phyloP scores from a whole-genome alignment of 306 rosid species.

The Dalbergia oliveri region DNA sequence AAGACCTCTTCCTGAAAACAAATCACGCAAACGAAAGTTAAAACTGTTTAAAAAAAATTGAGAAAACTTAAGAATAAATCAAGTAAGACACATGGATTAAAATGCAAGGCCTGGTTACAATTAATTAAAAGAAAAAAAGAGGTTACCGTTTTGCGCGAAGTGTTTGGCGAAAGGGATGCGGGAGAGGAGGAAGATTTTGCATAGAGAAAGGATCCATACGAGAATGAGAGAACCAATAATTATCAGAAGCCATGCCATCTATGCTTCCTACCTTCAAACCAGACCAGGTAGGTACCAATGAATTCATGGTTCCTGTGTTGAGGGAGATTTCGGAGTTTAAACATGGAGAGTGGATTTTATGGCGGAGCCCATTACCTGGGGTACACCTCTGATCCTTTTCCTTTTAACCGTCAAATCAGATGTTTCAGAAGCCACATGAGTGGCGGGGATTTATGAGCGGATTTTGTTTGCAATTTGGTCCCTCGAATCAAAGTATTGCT shows the following conservation, averaged over 20 bases:
- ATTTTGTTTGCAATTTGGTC: too few species aligned
- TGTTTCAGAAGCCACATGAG: too few species aligned
- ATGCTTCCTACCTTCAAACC: background rate
- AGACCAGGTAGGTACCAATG: background rate
- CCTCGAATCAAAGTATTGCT: too few species aligned
- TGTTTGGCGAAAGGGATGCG: constrained; percentile 47
- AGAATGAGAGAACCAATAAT: constrained; percentile 53
- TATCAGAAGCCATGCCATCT: constrained; percentile 49
- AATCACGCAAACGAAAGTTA: background rate
- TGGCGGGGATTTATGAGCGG: too few species aligned
- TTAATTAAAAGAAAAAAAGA: background rate
- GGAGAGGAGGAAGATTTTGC: constrained; percentile 59
- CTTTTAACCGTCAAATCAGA: background rate
- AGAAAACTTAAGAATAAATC: too few species aligned
- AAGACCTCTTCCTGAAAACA: constrained; percentile 56
- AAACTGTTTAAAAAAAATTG: background rate
- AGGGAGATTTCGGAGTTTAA: background rate
- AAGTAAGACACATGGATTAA: background rate
- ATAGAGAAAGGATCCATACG: constrained; percentile 71
- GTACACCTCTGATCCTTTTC: background rate
- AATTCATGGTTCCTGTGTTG: background rate
- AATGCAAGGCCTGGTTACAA: background rate
- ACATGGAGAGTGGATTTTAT: background rate
- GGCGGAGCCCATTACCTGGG: background rate
- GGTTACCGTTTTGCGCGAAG: constrained; percentile 54